phyloP scores from a whole-genome alignment of 495 filamentous ascomycete species.

The Penicillium samsonianum region DNA sequence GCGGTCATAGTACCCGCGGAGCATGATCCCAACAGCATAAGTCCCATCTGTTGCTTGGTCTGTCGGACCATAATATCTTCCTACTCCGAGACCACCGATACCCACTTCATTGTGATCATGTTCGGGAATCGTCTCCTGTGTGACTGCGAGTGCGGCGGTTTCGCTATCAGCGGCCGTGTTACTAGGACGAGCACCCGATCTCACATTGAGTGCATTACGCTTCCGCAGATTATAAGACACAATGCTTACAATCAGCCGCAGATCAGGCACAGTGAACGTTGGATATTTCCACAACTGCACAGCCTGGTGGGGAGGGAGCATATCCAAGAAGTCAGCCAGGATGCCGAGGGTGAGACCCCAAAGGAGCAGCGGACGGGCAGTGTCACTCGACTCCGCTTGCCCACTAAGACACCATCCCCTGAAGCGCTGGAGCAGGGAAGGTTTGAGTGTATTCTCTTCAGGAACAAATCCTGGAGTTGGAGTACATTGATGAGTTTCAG shows the following conservation, averaged over 20 bases:
- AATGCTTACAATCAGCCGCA: conserved; percentile 59
- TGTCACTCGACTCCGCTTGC: conserved; percentile 34
- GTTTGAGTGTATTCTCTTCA: conserved; percentile 13
- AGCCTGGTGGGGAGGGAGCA: conserved; percentile 64
- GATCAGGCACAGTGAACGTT: conserved; percentile 68
- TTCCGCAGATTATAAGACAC: conserved; percentile 62
- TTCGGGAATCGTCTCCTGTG: conserved; percentile 17
- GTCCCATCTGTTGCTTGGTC: conserved; percentile 29
- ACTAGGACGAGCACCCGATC: conserved; percentile 38
- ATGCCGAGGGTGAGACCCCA: conserved; percentile 79
- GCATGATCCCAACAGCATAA: conserved; percentile 60
- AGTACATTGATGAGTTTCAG: conserved; percentile 60
- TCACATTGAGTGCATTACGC: conserved; percentile 49
- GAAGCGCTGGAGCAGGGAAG: conserved; percentile 28
- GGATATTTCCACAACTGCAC: conserved; percentile 69
- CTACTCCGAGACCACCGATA: conserved; percentile 49
- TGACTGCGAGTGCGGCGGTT: conserved; percentile 43
- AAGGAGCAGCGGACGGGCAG: conserved; percentile 58
- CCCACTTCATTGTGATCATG: conserved; percentile 46
- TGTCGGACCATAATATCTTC: conserved; percentile 43
- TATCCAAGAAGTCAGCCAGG: conserved; percentile 69
- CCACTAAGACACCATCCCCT: conserved; percentile 36
- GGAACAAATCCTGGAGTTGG: conserved; percentile 50
- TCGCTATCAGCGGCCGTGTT: conserved; percentile 47
- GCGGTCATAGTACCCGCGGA: conserved; percentile 70